A percentile compares a stretch with the other conserved stretches of the same genome.
Evolutionary conservation across 169 alveolate species (phyloP).

Genomic region (Plasmodium knowlesi): DNA sequence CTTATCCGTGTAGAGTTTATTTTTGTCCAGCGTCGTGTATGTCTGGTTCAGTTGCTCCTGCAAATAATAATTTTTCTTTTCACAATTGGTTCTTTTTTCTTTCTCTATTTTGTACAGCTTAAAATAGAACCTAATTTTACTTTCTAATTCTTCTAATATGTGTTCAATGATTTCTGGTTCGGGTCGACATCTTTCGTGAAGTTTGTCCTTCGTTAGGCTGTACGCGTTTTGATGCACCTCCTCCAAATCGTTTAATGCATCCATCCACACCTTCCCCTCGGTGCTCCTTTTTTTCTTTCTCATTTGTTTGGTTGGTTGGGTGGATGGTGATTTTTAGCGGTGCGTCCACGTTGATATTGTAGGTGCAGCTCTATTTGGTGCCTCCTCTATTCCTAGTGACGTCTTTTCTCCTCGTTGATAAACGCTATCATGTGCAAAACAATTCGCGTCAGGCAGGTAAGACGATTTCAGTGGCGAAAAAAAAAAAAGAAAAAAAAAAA

Average conservation of each 20-base stretch:
- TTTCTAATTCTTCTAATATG: constrained; percentile 87
- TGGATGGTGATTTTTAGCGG: not conserved
- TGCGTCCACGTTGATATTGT: not conserved
- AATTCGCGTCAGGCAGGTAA: not conserved
- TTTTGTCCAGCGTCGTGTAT: constrained; percentile 79
- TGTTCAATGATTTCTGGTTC: constrained; percentile 87
- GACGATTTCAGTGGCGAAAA: not conserved
- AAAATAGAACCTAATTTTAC: constrained; percentile 86
- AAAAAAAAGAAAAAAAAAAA: not conserved
- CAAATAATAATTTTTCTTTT: constrained; percentile 83
- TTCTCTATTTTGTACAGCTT: constrained; percentile 84
- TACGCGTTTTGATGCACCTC: constrained; percentile 2
- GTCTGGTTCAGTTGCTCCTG: constrained; percentile 82
- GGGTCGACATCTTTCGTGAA: constrained; percentile 80
- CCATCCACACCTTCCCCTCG: constrained; percentile 31
- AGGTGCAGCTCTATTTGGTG: not conserved
- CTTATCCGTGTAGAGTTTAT: constrained; percentile 71
- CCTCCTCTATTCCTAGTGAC: not conserved
- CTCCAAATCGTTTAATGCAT: constrained; percentile 11
- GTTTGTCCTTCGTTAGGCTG: constrained; percentile 77
- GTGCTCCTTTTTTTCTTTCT: constrained; percentile 37
- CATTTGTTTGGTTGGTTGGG: not conserved
- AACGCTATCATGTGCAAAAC: not conserved
- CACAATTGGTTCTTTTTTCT: constrained; percentile 83
- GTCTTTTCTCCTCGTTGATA: not conserved